Percentiles rank a stretch among this genome's conserved stretches.
phyloP scores from a whole-genome alignment of 192 early-diverging fungal species.

The Funneliformis geosporum region DNA sequence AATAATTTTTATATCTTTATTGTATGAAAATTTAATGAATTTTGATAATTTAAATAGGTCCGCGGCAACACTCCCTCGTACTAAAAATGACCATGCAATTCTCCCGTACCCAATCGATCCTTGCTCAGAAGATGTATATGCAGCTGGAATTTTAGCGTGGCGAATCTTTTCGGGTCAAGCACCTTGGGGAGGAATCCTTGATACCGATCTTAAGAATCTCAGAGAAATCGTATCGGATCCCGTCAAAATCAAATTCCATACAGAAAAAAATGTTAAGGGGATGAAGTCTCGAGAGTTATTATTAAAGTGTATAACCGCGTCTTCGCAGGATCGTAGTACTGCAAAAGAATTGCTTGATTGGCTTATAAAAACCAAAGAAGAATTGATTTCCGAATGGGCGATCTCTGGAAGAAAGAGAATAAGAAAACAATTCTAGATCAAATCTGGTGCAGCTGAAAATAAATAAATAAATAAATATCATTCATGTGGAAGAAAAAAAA shows the following conservation, averaged over 20 bases:
- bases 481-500: too few relatives aligned
- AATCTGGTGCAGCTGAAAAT: not conserved
- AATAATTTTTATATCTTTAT: not conserved
- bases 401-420: not conserved
- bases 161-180: slow-evolving; percentile 60
- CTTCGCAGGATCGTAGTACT: slow-evolving; percentile 47
- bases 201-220: slow-evolving; percentile 57
- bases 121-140: slow-evolving; percentile 58
- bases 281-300: slow-evolving; percentile 46
- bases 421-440: not conserved
- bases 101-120: slow-evolving; percentile 50
- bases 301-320: slow-evolving; percentile 46
- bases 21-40: too few relatives aligned
- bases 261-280: slow-evolving; percentile 50
- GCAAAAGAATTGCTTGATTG: slow-evolving; percentile 43
- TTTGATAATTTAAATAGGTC: slow-evolving; percentile 41
- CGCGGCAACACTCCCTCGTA: slow-evolving; percentile 56
- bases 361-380: not conserved
- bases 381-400: not conserved
- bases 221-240: slow-evolving; percentile 52
- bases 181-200: slow-evolving; percentile 61
- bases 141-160: slow-evolving; percentile 60
- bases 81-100: slow-evolving; percentile 46
- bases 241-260: slow-evolving; percentile 48
- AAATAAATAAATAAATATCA: too few relatives aligned